phyloP scores from a whole-genome alignment of 495 filamentous ascomycete genomes.

The Penicillium coprophilum region DNA sequence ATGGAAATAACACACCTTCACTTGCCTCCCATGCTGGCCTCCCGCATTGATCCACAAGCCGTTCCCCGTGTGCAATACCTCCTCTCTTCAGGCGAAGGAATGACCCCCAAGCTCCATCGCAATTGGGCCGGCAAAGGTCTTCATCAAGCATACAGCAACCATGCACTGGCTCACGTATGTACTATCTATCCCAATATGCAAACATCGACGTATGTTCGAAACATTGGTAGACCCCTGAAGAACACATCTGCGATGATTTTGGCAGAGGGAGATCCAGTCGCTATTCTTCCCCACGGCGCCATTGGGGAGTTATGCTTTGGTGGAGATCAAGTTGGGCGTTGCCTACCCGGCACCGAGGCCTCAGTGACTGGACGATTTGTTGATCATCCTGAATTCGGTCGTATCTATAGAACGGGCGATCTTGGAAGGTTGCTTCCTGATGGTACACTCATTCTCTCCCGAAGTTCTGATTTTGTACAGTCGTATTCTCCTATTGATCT shows the following conservation, averaged over 20 bases:
- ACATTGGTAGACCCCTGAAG: conserved; percentile 62
- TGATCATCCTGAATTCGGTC: conserved; percentile 61
- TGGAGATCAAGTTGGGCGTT: conserved; percentile 66
- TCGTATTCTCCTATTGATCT: conserved; percentile 67
- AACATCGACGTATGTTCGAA: conserved; percentile 47
- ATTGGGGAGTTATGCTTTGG: conserved; percentile 81
- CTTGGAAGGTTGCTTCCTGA: conserved; percentile 69
- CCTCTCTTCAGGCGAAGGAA: conserved; percentile 67
- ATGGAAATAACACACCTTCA: conserved; percentile 71
- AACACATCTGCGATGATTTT: conserved; percentile 74
- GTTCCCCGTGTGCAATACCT: conserved; percentile 66
- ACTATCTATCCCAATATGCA: conserved; percentile 55
- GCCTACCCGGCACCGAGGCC: conserved; percentile 41
- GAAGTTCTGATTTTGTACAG: conserved; percentile 66
- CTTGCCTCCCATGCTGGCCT: conserved; percentile 75
- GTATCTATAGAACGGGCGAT: conserved; percentile 71
- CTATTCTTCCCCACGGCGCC: conserved; percentile 60
- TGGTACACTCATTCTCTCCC: conserved; percentile 60
- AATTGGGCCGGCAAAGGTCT: conserved; percentile 66
- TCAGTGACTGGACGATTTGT: conserved; percentile 61
- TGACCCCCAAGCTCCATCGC: conserved; percentile 63
- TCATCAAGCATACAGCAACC: conserved; percentile 70
- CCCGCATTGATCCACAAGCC: conserved; percentile 58
- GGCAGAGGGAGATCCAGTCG: conserved; percentile 34
- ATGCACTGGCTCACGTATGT: conserved; percentile 74